Conservation (phyloP, 805 yeast species). For the Ogataea minuta region DNA sequence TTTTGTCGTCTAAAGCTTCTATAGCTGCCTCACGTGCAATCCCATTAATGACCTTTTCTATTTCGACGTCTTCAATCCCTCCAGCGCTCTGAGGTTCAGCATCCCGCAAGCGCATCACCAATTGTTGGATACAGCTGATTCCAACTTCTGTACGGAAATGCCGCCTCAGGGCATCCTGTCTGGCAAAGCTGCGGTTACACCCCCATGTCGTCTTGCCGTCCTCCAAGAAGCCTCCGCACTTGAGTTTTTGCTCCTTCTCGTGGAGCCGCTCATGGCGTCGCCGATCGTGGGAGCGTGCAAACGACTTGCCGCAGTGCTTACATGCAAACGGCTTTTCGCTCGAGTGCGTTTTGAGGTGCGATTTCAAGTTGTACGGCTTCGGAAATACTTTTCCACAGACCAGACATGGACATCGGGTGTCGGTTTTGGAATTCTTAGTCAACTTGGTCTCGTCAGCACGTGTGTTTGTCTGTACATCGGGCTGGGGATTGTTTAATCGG, state of each 20-base stretch:
- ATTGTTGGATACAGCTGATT: constrained; percentile 61
- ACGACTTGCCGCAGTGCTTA: constrained; percentile 59
- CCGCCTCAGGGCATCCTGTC: constrained; percentile 75
- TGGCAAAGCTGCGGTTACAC: constrained; percentile 68
- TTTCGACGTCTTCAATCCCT: constrained; percentile 9
- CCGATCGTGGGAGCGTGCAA: constrained; percentile 76
- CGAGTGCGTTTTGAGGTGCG: constrained; percentile 55
- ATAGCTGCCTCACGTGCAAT: constrained; percentile 26
- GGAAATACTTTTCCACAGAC: constrained; percentile 45
- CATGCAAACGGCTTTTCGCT: constrained; percentile 71
- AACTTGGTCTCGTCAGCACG: not conserved
- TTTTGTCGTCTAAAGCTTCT: constrained; percentile 13
- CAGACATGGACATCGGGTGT: constrained; percentile 36
- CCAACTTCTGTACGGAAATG: constrained; percentile 79
- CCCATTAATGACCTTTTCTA: constrained; percentile 18
- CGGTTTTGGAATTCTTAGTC: constrained; percentile 8
- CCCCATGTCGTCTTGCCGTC: constrained; percentile 69
- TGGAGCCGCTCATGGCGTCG: constrained; percentile 77
- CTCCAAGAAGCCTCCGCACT: constrained; percentile 58
- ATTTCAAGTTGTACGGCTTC: constrained; percentile 49
- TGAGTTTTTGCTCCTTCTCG: constrained; percentile 66
- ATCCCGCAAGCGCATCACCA: constrained; percentile 52
- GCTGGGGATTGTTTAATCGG: not conserved
- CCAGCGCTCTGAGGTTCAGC: constrained; percentile 4
- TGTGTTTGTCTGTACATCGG: not conserved